Evolutionary conservation across 208 protist species (phyloP), one percentile per base, ranked within the genome.

Genomic region (Trypanosoma mega): DNA sequence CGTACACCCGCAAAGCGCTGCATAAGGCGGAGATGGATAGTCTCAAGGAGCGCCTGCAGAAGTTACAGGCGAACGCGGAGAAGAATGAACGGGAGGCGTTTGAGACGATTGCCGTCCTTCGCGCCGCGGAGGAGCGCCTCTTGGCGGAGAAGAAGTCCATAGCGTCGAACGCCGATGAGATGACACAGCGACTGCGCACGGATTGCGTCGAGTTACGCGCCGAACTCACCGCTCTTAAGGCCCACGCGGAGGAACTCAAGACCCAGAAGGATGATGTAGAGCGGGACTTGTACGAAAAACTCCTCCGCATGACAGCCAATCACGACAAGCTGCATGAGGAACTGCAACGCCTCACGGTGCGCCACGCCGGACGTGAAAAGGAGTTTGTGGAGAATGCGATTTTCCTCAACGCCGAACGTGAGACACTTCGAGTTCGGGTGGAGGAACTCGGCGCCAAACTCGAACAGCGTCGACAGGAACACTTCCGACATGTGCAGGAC

Each of bases 351-450:
- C 61, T 90, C 11, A 75, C 60, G 14, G 30, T 43, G 18, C 36
- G 55, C 12, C 49, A 77, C n/a, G 44, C 71, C 31, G 37, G 62
- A 56, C 88, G 87, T 68, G 89, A 96, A 36, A 55, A 82, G 43
- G 77, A 84, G 45, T 90, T 86, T 54, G 74, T 79, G 23, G 81
- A 93, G 53, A 86, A 85, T 68, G 72, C 75, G 26, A 80, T 96
- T 45, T 90, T 82, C 51, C 60, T 90, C 30, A 91, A 76, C 50
- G 84, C 89, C 12, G 80, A 93, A 67, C 72, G 78, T 43, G 89
- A 87, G 41, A 93, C 80, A 52, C 63, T 90, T 20, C 55, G 69
- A 51, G 64, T 55, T 16, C 81, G 85, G 53, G 60, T 89, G 9
- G 72, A 56, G 23, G 85, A 85, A 41, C 60, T 87, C 9, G 63